Evolutionary conservation across 805 yeast species (phyloP), one percentile per base, ranked within the genome.

Genomic region (Zygosaccharomyces kombuchaensis): DNA sequence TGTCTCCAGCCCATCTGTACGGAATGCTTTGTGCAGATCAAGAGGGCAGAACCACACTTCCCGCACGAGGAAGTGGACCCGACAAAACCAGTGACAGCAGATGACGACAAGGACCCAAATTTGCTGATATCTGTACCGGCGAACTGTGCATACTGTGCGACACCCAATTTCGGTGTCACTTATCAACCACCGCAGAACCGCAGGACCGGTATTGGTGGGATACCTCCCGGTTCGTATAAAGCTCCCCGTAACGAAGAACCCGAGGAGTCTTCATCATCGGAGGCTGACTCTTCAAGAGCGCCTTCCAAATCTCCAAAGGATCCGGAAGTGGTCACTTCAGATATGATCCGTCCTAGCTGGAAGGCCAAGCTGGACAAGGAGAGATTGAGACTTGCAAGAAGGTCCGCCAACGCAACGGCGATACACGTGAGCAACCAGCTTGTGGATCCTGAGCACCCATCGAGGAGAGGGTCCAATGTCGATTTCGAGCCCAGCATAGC

Each of bases 1-100:
- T 91, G 99, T 64, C 77, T 78, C 40, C 98, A 91, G 63, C 90
- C 95, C 1, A 89, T 91, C 16, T 93, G 99, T 67, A 77, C 96
- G 1, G 98, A 91, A 67, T 91, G 99, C 62, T 93, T 91, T 75
- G 97, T 91, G 9, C 97, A 91, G 65, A 89, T 91, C 62, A 88
- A 87, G 64, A 76, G 99, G 43, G 55, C 57, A 0, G 95, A 87
- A 9, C 98, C 99, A 0, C 98, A 91, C 67, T 87, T 89, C 27
- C 96, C 96, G 1, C 95, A 88, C 60, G 91, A 83, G 52, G 80
- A 75, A 40, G 50, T 55, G 1, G 63, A 60, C 30, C 62, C 62
- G 5, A 57, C 59, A 4, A 49, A 59, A 22, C 59, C 60, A 14
- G 54, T 45, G 9, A 34, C 51, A 13, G 54, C 55, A 40, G 68